A percentile compares a stretch with the other conserved stretches of the same genome.
Evolutionary conservation across 768 basidiomycete genomes (phyloP).

Genomic region (Amyloporia xantha): DNA sequence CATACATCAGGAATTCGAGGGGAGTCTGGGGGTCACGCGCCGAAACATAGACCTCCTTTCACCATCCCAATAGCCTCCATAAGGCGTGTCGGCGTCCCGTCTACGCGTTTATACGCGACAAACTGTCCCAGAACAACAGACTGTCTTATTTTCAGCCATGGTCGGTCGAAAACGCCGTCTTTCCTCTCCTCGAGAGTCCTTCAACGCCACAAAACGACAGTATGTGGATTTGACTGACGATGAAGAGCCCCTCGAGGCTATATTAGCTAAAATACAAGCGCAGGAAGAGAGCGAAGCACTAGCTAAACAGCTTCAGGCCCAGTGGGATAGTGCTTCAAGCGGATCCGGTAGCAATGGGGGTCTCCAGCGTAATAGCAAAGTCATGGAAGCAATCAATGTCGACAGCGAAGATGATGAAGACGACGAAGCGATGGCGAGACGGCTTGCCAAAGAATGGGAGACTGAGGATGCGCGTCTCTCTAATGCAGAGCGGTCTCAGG

Average conservation of each 20-base stretch:
- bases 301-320: constrained; percentile 29
- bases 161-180: constrained; percentile 10
- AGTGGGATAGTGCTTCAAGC: constrained; percentile 16
- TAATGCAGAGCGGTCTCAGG: constrained; percentile 1
- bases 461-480: constrained; percentile 11
- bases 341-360: not conserved
- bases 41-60: constrained; percentile 2
- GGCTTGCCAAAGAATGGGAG: constrained; percentile 36
- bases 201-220: constrained; percentile 7
- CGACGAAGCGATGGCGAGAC: constrained; percentile 33
- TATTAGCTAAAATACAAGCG: constrained; percentile 35
- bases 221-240: constrained; percentile 24
- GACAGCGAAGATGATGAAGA: constrained; percentile 20
- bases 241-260: constrained; percentile 33
- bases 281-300: constrained; percentile 38
- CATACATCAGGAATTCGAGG: not conserved
- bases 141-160: constrained; percentile 5
- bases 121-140: not conserved
- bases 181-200: not conserved
- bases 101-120: constrained; percentile 2
- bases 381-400: constrained; percentile 1
- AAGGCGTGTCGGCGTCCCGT: not conserved
- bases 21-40: not conserved
- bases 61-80: not conserved
- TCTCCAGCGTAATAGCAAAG: not conserved